These are phyloP conservation scores for Jatropha multifida DNA, from an alignment of 441 rosid genomes.

Conservation along the genomic window DNA sequence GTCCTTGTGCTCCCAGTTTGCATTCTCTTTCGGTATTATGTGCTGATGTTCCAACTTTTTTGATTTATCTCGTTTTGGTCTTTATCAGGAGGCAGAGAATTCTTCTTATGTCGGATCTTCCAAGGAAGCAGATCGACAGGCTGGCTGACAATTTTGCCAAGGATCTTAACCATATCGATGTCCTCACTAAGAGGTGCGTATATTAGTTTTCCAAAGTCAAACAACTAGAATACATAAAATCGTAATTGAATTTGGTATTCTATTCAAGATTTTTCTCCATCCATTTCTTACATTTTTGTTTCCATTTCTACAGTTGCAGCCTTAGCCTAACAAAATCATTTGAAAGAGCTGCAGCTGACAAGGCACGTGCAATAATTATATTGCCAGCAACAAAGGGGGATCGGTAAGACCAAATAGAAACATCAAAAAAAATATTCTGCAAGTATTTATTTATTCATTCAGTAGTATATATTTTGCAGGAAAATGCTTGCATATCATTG, in stretches of 20 bases:
- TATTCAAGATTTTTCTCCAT: constrained; percentile 6
- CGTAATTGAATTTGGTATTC: constrained; percentile 3
- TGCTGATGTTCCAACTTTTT: constrained; percentile 16
- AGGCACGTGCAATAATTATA: constrained; percentile 90
- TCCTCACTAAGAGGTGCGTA: constrained; percentile 83
- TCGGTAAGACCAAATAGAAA: constrained; percentile 46
- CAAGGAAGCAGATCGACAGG: constrained; percentile 94
- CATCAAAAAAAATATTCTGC: background rate
- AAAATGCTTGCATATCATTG: constrained; percentile 6
- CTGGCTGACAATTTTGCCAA: constrained; percentile 69
- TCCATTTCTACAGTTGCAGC: constrained; percentile 76
- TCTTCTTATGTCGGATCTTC: constrained; percentile 95
- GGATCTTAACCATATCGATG: constrained; percentile 84
- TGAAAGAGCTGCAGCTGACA: constrained; percentile 86
- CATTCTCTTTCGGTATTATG: constrained; percentile 3
- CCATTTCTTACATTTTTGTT: constrained; percentile 16
- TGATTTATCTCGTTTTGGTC: constrained; percentile 23
- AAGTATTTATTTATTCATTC: constrained; percentile 1
- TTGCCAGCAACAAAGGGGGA: constrained; percentile 84
- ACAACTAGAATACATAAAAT: constrained; percentile 7
- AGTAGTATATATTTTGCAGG: background rate
- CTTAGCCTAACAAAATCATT: constrained; percentile 89
- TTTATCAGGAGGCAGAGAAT: constrained; percentile 83
- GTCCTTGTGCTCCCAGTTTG: constrained; percentile 19
- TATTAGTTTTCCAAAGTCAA: constrained; percentile 7